phyloP scores from a whole-genome alignment of 2,329 filamentous ascomycete genomes.

The Drechslera avenae region DNA sequence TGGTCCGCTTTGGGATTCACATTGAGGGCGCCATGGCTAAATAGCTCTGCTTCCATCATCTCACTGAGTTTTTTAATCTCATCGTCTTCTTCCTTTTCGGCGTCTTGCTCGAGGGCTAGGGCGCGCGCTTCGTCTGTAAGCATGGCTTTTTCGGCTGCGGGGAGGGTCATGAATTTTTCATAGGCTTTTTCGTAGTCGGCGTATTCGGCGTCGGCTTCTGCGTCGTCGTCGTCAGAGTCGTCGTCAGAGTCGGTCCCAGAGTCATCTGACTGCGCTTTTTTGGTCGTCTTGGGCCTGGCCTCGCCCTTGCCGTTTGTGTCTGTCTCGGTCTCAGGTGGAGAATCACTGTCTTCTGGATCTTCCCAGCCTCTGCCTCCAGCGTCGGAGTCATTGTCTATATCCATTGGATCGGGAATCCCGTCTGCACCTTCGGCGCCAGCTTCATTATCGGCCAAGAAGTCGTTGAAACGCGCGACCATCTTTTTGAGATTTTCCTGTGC shows the following conservation, averaged over 20 bases:
- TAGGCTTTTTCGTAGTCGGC: slow-evolving; percentile 77
- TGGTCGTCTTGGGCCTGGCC: slow-evolving; percentile 62
- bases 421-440: slow-evolving; percentile 81
- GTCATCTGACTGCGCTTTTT: slow-evolving; percentile 27
- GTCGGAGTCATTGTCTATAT: slow-evolving; percentile 64
- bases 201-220: slow-evolving; percentile 76
- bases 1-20: slow-evolving; percentile 34
- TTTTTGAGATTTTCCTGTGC: slow-evolving; percentile 80
- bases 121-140: slow-evolving; percentile 43
- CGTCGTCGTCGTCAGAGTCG: slow-evolving; percentile 44
- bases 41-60: slow-evolving; percentile 75
- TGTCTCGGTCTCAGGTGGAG: slow-evolving; percentile 43
- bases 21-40: slow-evolving; percentile 68
- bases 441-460: slow-evolving; percentile 84
- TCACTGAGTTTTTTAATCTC: slow-evolving; percentile 69
- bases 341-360: slow-evolving; percentile 51
- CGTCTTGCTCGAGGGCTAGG: slow-evolving; percentile 50
- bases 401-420: slow-evolving; percentile 67
- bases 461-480: slow-evolving; percentile 92
- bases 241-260: slow-evolving; percentile 31
- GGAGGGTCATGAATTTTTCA: slow-evolving; percentile 78
- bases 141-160: slow-evolving; percentile 45
- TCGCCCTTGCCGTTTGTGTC: slow-evolving; percentile 54
- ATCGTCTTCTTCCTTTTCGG: slow-evolving; percentile 52
- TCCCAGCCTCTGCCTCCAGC: slow-evolving; percentile 52